phyloP scores from a whole-genome alignment of 306 rosid species.

The Rosa rugosa region DNA sequence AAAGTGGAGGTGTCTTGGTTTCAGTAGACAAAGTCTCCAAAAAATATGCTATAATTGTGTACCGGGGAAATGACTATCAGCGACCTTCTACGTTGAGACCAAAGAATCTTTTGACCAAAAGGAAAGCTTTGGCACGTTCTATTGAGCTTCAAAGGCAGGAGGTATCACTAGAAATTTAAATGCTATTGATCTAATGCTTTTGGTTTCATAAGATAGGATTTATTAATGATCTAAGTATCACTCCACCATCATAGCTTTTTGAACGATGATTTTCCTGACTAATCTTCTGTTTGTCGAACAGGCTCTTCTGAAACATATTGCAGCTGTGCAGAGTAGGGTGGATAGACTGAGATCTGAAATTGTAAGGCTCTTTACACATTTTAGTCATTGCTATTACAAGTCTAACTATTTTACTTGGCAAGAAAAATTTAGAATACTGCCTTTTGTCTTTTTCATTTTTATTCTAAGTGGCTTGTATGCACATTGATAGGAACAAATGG shows the following conservation, averaged over 20 bases:
- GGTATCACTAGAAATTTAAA: conserved; percentile 43
- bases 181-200: conserved; percentile 4
- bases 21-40: conserved; percentile 89
- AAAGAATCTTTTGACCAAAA: conserved; percentile 91
- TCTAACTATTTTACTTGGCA: conserved; percentile 5
- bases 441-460: background rate
- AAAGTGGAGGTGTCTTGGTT: conserved; percentile 91
- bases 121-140: conserved; percentile 94
- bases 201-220: conserved; percentile 12
- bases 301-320: conserved; percentile 76
- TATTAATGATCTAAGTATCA: conserved; percentile 1
- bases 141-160: conserved; percentile 93
- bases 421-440: background rate
- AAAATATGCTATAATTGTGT: conserved; percentile 75
- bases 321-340: conserved; percentile 61
- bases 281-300: conserved; percentile 38
- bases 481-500: conserved; percentile 70
- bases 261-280: conserved; percentile 18
- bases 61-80: conserved; percentile 75
- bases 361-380: conserved; percentile 43
- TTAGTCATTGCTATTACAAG: conserved; percentile 18
- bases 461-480: conserved; percentile 12
- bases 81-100: conserved; percentile 87
- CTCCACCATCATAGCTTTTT: background rate
- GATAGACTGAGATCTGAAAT: conserved; percentile 66